These are phyloP conservation scores for Termitomyces sp. DNA, from an alignment of 768 basidiomycete species.

Conservation along the genomic window DNA sequence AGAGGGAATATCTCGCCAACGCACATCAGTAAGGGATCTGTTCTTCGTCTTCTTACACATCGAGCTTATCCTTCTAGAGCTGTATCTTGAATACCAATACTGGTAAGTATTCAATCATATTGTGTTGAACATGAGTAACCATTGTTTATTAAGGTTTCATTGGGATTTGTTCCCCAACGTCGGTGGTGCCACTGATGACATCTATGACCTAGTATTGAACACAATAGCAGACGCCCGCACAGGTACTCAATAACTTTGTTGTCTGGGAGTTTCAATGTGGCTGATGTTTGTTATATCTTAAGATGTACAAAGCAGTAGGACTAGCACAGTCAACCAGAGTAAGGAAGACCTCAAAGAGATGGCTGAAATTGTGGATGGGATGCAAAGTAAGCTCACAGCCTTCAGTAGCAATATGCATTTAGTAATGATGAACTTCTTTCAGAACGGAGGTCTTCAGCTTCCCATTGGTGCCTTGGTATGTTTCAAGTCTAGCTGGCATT, in stretches of 20 bases:
- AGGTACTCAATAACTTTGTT: neutral
- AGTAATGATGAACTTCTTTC: neutral
- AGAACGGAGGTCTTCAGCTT: neutral
- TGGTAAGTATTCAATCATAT: constrained; percentile 1
- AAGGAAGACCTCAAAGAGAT: constrained; percentile 12
- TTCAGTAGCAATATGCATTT: neutral
- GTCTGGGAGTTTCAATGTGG: neutral
- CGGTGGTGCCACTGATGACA: neutral
- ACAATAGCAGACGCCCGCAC: constrained; percentile 15
- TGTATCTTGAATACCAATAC: constrained; percentile 13
- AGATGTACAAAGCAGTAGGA: constrained; percentile 4
- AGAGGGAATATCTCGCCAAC: neutral
- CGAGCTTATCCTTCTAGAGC: neutral
- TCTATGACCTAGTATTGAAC: constrained; percentile 11
- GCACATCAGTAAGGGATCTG: constrained; percentile 1
- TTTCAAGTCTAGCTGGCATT: neutral
- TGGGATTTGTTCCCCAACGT: constrained; percentile 15
- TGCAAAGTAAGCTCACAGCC: neutral
- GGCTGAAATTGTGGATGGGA: constrained; percentile 14
- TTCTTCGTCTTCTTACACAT: neutral
- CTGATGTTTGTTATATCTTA: neutral
- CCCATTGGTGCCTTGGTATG: constrained; percentile 16
- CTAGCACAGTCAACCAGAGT: constrained; percentile 10
- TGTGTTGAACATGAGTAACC: neutral
- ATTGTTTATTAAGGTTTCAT: constrained; percentile 4